Base-by-base conservation (phyloP, 176 grass and related monocot genomes). In the Cenchrus americanus region DNA sequence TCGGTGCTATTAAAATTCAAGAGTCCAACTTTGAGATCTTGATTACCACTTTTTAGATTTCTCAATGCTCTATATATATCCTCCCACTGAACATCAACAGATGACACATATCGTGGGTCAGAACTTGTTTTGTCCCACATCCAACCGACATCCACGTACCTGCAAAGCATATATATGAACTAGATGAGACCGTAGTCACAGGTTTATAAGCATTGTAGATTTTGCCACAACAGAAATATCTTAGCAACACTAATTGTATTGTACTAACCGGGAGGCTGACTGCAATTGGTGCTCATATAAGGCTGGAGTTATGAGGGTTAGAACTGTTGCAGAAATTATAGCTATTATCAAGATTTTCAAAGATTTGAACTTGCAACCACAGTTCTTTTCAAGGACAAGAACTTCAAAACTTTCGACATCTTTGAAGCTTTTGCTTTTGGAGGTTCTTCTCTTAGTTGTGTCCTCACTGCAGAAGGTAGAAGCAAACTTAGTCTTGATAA, bases 1-100 rank as follows among this genome's bases (percentile, higher is more conserved):
- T 97, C 94, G 0, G 92, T 92, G 81, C 84, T 81, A 62, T 97
- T 97, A 77, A 97, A 97, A 81, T 97, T 97, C 65, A 97, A 57
- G 34, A 97, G 82, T 40, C 86, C 94, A n/a, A 97, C 77, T 83
- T 86, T 94, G 48, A 94, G 83, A 22, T 68, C 66, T 24, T 47
- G 54, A 24, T 71, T 73, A 34, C 51, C 61, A 37, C 5, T 42
- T 34, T 55, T 34, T 43, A 89, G 21, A 85, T 87, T 78, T 86
- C 71, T 84, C n/a, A 97, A 15, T 66, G 74, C 27, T 21, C 17
- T 83, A 24, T 82, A 85, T 43, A 97, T 57, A 85, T 92, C 82
- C 0, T 85, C 85, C 92, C 92, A 91, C 68, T 86, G 77, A 57
- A 97, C 85, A 77, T 86, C 55, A 42, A 69, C 50, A 34, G 93